Evolutionary conservation across 2,329 filamentous ascomycete species (phyloP).

Genomic region (Pseudogymnoascus sp.): DNA sequence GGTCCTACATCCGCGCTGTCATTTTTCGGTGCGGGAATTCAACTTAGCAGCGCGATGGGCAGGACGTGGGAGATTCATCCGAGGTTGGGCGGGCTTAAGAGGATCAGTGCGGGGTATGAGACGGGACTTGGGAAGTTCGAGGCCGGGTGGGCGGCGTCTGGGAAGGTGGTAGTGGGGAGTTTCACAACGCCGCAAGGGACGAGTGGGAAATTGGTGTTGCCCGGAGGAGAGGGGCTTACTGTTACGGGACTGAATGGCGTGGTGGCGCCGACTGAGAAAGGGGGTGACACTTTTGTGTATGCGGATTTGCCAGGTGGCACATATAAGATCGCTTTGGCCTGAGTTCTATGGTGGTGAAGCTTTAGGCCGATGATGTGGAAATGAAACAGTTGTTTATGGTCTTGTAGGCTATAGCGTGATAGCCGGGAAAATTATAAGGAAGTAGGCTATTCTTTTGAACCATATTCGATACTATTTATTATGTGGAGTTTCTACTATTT

Average conservation of each 20-base stretch:
- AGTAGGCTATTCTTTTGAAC: neutral
- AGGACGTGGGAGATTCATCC: slow-evolving; percentile 24
- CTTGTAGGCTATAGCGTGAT: neutral
- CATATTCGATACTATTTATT: neutral
- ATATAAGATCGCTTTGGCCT: neutral
- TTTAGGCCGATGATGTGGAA: too few species aligned
- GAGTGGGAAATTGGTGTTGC: slow-evolving; percentile 11
- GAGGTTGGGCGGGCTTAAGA: slow-evolving; percentile 27
- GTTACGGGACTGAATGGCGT: neutral
- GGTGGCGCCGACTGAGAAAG: neutral
- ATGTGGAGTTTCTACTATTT: neutral
- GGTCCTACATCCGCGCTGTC: slow-evolving; percentile 29
- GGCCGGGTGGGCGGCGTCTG: slow-evolving; percentile 19
- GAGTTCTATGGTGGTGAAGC: neutral
- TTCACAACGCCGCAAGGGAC: slow-evolving; percentile 10
- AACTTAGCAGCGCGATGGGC: slow-evolving; percentile 22
- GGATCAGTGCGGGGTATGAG: slow-evolving; percentile 31
- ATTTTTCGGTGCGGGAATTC: slow-evolving; percentile 25
- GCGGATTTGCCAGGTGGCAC: neutral
- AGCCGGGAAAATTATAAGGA: neutral
- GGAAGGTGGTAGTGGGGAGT: neutral
- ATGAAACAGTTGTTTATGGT: neutral
- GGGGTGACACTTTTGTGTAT: neutral
- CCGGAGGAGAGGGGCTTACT: neutral
- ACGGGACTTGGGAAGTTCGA: slow-evolving; percentile 29